Evolutionary conservation across 768 basidiomycete species (phyloP).

Genomic region (Holtermannia corniformis): DNA sequence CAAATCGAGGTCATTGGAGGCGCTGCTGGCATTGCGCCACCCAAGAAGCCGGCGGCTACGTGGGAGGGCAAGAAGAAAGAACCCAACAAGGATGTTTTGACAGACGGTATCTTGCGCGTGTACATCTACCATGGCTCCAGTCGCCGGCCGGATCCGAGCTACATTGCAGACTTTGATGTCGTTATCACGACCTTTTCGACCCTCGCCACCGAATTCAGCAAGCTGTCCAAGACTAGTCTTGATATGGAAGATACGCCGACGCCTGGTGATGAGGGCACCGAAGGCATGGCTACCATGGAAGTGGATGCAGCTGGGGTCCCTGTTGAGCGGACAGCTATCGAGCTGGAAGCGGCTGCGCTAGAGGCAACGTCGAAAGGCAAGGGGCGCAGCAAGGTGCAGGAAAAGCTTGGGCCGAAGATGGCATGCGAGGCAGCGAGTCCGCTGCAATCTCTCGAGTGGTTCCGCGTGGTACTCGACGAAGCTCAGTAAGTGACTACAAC

Average conservation of each 20-base stretch:
- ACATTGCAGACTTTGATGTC: constrained; percentile 86
- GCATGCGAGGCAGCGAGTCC: constrained; percentile 58
- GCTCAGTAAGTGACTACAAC: constrained; percentile 67
- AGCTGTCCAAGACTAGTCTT: constrained; percentile 61
- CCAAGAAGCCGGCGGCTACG: constrained; percentile 15
- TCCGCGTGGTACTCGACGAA: constrained; percentile 84
- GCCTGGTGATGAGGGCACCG: constrained; percentile 28
- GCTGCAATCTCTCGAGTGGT: constrained; percentile 92
- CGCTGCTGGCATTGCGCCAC: constrained; percentile 42
- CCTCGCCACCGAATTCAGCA: constrained; percentile 86
- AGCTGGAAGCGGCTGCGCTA: constrained; percentile 44
- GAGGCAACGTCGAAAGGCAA: constrained; percentile 57
- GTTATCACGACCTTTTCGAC: constrained; percentile 97
- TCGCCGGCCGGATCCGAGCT: constrained; percentile 72
- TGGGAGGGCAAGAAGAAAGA: constrained; percentile 23
- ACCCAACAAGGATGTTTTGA: constrained; percentile 14
- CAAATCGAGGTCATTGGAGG: constrained; percentile 76
- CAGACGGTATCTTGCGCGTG: constrained; percentile 43
- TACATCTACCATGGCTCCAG: constrained; percentile 94
- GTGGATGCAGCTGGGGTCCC: constrained; percentile 51
- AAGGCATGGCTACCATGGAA: constrained; percentile 51
- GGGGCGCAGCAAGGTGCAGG: constrained; percentile 55
- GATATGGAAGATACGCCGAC: constrained; percentile 50
- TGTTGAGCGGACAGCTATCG: constrained; percentile 33
- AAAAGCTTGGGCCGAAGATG: constrained; percentile 47